Conservation (phyloP, 345 rosid species). For the Ailanthus altissimus region DNA sequence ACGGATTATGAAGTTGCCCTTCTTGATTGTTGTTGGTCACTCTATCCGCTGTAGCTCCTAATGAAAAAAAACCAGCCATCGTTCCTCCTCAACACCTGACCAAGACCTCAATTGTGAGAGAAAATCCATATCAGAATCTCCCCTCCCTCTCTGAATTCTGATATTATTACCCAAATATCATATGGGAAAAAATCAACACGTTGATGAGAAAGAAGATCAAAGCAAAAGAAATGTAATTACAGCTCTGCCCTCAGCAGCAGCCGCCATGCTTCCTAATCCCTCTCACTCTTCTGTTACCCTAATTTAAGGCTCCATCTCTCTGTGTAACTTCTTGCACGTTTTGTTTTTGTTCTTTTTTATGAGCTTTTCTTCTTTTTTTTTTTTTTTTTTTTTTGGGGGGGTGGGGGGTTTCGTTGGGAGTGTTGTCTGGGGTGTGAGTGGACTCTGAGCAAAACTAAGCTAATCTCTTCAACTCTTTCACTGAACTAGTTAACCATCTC, state of each 20-base stretch:
- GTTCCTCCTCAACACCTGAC: conserved; percentile 48
- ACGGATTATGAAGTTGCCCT: conserved; percentile 33
- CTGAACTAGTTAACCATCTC: conserved; percentile 19
- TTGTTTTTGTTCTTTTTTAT: not conserved
- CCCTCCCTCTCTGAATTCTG: conserved; percentile 4
- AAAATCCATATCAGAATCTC: conserved; percentile 43
- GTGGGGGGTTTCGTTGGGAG: too few species aligned
- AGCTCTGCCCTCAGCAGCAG: conserved; percentile 63
- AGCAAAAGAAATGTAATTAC: conserved; percentile 39
- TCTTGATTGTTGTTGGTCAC: conserved; percentile 25
- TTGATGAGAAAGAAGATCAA: too few species aligned
- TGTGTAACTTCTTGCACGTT: conserved; percentile 34
- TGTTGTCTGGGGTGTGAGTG: too few species aligned
- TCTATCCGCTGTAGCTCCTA: conserved; percentile 48
- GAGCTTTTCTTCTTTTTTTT: too few species aligned
- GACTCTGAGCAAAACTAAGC: conserved; percentile 21
- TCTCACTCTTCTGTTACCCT: conserved; percentile 39
- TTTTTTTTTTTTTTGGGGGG: too few species aligned
- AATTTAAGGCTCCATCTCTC: conserved; percentile 43
- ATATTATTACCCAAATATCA: conserved; percentile 2
- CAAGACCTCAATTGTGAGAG: conserved; percentile 35
- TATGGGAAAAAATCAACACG: conserved; percentile 10
- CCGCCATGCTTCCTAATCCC: conserved; percentile 59
- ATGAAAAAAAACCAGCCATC: conserved; percentile 72
- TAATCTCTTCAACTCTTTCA: conserved; percentile 16